Evolutionary conservation across 305 asterid genomes (phyloP), one percentile per base, ranked within the genome.

Genomic region (Fraxinus nigra): DNA sequence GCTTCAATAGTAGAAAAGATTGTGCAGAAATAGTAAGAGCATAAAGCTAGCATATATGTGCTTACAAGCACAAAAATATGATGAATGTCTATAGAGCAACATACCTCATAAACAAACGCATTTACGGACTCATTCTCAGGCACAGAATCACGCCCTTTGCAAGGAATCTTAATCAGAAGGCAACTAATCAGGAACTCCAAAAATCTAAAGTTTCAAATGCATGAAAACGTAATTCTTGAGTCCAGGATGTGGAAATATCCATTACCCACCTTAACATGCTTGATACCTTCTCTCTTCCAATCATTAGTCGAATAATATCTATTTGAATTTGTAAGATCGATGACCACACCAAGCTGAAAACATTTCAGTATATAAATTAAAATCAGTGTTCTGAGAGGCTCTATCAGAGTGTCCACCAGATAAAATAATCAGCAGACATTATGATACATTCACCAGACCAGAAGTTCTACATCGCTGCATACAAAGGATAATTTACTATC

Each of bases 131-230:
- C 98, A 75, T 89, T 95, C 80, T 97, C 98, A 26, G 99, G 99
- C 78, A 93, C 97, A 75, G 99, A 92, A 88, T 92, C 97, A 79
- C 97, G 98, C 77, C 99, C 99, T 89, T 88, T 93, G 91, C 99
- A 97, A 56, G 93, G 92, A 88, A 97, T 93, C 99, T 97, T 85
- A 82, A 83, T 80, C 75, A 79, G 43, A 85, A 82, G 22, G 84
- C 74, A 82, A 81, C 34, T 63, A 24, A 85, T 87, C 75, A 87
- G 86, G 83, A 83, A 78, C 81, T 79, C 76, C 75, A 48, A 79
- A 80, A 79, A 37, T 84, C 78, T 61, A 81, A 37, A 20, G 11
- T 69, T 20, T 32, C 30, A 81, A 72, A 72, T 75, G 32, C 46
- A 26, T 40, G 56, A 18, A 35, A 82, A 76, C 43, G 46, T 33